Conservation (phyloP, 2,329 filamentous ascomycete species). For the Aspergillus hortae region DNA sequence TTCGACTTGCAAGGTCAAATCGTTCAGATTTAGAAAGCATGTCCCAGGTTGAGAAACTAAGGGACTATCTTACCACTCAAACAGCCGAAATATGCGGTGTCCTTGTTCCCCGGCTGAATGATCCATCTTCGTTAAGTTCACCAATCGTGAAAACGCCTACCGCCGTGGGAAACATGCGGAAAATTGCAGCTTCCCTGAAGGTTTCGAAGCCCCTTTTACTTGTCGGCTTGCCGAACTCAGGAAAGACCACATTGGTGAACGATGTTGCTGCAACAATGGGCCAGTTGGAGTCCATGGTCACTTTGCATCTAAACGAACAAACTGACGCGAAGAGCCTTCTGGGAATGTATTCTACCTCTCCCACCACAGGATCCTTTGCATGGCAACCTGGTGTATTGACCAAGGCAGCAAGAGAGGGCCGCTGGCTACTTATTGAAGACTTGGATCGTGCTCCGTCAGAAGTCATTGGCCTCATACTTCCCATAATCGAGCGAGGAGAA, state of each 20-base stretch:
- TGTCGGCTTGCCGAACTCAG: constrained; percentile 77
- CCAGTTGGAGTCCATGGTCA: constrained; percentile 79
- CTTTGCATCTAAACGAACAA: constrained; percentile 94
- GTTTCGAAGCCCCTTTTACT: constrained; percentile 70
- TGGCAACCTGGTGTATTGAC: constrained; percentile 94
- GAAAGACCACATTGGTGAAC: constrained; percentile 83
- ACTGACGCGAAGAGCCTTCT: constrained; percentile 96
- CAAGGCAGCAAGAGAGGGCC: constrained; percentile 86
- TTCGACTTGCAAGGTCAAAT: constrained; percentile 20
- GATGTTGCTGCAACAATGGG: constrained; percentile 77
- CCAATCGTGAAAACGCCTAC: constrained; percentile 68
- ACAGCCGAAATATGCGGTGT: constrained; percentile 64
- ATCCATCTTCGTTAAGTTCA: constrained; percentile 45
- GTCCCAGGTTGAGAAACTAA: constrained; percentile 25
- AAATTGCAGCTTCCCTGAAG: constrained; percentile 65
- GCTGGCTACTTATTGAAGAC: constrained; percentile 97
- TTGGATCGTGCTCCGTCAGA: constrained; percentile 92
- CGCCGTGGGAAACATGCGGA: constrained; percentile 67
- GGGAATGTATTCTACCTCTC: constrained; percentile 87
- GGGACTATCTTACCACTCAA: constrained; percentile 51
- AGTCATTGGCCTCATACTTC: constrained; percentile 87
- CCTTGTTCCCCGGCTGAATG: constrained; percentile 59
- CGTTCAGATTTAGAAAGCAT: constrained; percentile 20
- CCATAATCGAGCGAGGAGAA: constrained; percentile 88
- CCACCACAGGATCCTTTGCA: constrained; percentile 80